Conservation (phyloP, 1,284 basidiomycete species). For the Heterobasidion parviporum region DNA sequence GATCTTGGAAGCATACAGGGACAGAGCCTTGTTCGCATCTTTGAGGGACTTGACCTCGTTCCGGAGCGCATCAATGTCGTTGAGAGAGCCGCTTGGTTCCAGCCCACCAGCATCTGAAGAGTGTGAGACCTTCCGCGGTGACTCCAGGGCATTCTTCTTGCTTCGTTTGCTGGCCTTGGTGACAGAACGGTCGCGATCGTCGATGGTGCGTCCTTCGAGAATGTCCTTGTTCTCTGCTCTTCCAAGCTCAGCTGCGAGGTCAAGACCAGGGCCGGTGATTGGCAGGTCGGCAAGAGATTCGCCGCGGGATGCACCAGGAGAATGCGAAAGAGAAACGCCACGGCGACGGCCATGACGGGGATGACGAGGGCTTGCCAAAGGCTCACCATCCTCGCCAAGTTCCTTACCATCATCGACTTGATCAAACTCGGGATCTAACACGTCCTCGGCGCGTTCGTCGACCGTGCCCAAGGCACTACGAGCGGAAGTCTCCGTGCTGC, state of each 20-base stretch:
- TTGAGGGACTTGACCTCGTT: conserved; percentile 84
- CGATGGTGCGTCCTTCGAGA: conserved; percentile 42
- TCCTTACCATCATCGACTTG: conserved; percentile 19
- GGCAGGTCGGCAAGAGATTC: conserved; percentile 75
- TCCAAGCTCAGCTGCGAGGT: conserved; percentile 85
- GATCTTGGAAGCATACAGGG: conserved; percentile 92
- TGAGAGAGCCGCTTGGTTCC: conserved; percentile 32
- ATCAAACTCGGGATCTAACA: conserved; percentile 29
- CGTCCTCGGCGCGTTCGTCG: conserved; percentile 34
- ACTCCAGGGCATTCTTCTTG: conserved; percentile 39
- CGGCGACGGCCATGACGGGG: conserved; percentile 37
- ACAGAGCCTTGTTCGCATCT: conserved; percentile 92
- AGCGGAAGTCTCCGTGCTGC: conserved; percentile 34
- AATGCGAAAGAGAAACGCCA: conserved; percentile 43
- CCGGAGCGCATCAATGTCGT: conserved; percentile 62
- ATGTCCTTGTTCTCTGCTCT: conserved; percentile 79
- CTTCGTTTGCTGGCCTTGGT: conserved; percentile 40
- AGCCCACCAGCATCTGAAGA: conserved; percentile 29
- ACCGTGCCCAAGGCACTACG: conserved; percentile 30
- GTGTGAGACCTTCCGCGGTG: conserved; percentile 26
- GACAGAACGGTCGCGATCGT: conserved; percentile 41
- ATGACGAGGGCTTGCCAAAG: conserved; percentile 22
- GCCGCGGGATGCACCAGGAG: conserved; percentile 40
- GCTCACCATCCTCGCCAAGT: conserved; percentile 19
- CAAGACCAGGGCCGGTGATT: conserved; percentile 79